Conservation (phyloP, 345 rosid species). For the Zanthoxylum bungeanum region DNA sequence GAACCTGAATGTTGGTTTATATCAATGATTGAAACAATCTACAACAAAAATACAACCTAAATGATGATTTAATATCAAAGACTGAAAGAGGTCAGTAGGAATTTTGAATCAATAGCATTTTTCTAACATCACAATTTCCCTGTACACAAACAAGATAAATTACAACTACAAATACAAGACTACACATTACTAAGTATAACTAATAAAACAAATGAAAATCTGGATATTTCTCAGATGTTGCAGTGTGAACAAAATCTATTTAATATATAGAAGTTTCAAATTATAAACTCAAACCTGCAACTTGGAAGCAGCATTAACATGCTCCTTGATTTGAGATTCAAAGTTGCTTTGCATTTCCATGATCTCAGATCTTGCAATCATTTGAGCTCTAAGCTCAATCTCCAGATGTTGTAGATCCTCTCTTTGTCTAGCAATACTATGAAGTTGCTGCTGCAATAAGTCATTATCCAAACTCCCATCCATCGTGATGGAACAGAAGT, state of each 20-base stretch:
- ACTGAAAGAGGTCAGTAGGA: neutral
- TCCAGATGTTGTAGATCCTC: slow-evolving; percentile 76
- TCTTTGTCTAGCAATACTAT: slow-evolving; percentile 51
- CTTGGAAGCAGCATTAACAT: slow-evolving; percentile 55
- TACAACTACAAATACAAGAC: no score
- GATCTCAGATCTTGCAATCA: slow-evolving; percentile 64
- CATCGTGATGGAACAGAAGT: slow-evolving; percentile 51
- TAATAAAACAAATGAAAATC: neutral
- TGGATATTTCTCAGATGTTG: neutral
- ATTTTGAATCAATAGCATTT: neutral
- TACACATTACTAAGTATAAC: no score
- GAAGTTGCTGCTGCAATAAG: slow-evolving; percentile 64
- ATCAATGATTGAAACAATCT: neutral
- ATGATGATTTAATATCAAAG: neutral
- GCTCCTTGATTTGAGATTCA: slow-evolving; percentile 61
- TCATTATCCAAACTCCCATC: slow-evolving; percentile 52
- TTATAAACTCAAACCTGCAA: slow-evolving; percentile 55
- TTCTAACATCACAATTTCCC: no score
- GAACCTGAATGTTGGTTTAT: neutral
- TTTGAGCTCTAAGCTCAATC: slow-evolving; percentile 75
- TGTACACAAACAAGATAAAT: no score
- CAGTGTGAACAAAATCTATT: neutral
- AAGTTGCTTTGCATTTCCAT: slow-evolving; percentile 54
- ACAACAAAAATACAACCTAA: neutral
- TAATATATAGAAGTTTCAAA: neutral